phyloP scores from a whole-genome alignment of 2,329 filamentous ascomycete species.

The Didymella glomerata region DNA sequence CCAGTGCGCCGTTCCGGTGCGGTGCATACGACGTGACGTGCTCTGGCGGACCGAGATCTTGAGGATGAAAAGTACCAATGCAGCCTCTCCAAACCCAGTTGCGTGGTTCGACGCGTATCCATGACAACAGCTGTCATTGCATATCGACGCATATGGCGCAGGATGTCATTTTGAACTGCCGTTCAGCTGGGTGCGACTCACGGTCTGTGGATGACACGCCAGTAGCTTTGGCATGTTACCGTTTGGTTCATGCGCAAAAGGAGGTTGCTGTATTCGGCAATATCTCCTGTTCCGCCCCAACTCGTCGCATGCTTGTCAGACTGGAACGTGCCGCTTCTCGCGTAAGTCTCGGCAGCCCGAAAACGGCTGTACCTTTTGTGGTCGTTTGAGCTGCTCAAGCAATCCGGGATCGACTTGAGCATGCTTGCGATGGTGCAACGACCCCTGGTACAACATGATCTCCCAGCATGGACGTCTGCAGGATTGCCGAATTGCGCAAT shows the following conservation, averaged over 20 bases:
- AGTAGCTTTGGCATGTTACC: not conserved
- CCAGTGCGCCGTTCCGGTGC: not conserved
- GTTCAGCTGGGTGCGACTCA: not conserved
- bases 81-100: not conserved
- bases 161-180: not conserved
- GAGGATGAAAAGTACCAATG: not conserved
- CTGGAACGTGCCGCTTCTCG: not conserved
- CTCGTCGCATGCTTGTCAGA: conserved; percentile 4
- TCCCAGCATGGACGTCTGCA: not conserved
- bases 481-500: not conserved
- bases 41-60: not conserved
- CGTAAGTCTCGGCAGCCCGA: not conserved
- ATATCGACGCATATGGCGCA: not conserved
- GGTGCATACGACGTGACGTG: not conserved
- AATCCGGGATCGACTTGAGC: not conserved
- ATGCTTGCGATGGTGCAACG: not conserved
- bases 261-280: conserved; percentile 1
- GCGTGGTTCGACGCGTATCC: not conserved
- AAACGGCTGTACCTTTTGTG: not conserved
- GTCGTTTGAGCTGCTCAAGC: not conserved
- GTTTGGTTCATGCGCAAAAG: not conserved
- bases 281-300: conserved; percentile 2
- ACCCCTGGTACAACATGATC: not conserved
- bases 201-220: not conserved
- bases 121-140: not conserved